Conservation (phyloP, 2,329 filamentous ascomycete genomes). For the Fusarium equiseti region DNA sequence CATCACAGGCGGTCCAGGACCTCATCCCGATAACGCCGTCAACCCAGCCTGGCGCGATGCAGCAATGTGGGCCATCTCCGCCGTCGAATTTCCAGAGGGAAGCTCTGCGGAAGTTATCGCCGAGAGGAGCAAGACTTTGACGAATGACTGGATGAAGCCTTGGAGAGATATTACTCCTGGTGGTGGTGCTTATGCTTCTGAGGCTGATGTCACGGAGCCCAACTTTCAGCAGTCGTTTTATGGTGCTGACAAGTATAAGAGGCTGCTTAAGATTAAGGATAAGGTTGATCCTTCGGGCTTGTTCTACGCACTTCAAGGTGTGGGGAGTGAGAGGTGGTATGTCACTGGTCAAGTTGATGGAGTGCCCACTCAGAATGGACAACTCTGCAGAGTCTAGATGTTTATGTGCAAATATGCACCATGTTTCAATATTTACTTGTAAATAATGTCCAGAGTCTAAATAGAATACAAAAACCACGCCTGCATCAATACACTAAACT, state of each 20-base stretch:
- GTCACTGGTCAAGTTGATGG: conserved; percentile 35
- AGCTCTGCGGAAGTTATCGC: conserved; percentile 29
- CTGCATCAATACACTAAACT: background rate
- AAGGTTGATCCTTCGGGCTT: conserved; percentile 35
- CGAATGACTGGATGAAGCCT: conserved; percentile 45
- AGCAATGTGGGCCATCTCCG: conserved; percentile 54
- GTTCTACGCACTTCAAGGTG: conserved; percentile 39
- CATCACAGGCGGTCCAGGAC: conserved; percentile 50
- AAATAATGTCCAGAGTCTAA: background rate
- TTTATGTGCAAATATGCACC: background rate
- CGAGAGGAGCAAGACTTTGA: conserved; percentile 35
- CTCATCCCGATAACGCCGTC: conserved; percentile 56
- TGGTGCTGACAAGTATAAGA: conserved; percentile 36
- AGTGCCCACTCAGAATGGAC: conserved; percentile 43
- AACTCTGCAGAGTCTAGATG: conserved; percentile 25
- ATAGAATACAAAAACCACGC: background rate
- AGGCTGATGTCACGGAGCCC: conserved; percentile 40
- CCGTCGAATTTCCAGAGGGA: conserved; percentile 47
- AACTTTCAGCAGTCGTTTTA: conserved; percentile 43
- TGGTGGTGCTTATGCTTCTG: conserved; percentile 39
- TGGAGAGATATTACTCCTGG: conserved; percentile 43
- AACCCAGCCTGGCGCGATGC: conserved; percentile 64
- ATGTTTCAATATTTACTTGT: background rate
- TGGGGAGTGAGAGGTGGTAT: conserved; percentile 42
- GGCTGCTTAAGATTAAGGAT: conserved; percentile 37